Base-by-base conservation (phyloP, 306 rosid genomes). In the Clitoria ternatea region DNA sequence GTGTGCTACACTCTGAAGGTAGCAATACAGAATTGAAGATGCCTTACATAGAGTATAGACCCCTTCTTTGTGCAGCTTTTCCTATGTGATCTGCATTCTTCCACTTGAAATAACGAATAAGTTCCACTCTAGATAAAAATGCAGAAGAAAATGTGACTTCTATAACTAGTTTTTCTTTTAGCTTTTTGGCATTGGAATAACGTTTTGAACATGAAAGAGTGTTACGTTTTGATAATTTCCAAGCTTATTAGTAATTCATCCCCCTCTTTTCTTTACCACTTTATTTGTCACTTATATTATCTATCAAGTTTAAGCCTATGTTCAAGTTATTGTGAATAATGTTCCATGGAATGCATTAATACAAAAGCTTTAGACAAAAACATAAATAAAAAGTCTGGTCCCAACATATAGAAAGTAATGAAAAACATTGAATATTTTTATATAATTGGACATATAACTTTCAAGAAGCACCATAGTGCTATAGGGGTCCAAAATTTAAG, bases 311-410 rank as follows among this genome's bases (percentile, higher is more conserved):
- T n/a, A n/a, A n/a, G n/a, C n/a, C n/a, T n/a, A n/a, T n/a, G n/a
- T n/a, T n/a, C n/a, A n/a, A n/a, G n/a, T n/a, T n/a, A n/a, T n/a
- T 24, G 48, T 19, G 64, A 15, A 36, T 37, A 49, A 22, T 52
- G 27, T 8, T 14, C 17, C 37, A 22, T 8, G 1, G 37, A 57
- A 27, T 32, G 53, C 49, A 70, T 39, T 14, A n/a, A n/a, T n/a
- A 27, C 29, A 62, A 69, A 77, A 49, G 53, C 37, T 40, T 29
- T 61, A 6, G 1, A 54, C 39, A 62, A 15, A 39, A 44, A 45
- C n/a, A n/a, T n/a, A n/a, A n/a, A n/a, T n/a, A n/a, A n/a, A 66
- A 59, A 4, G 17, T 43, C 3, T 66, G 72, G 75, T 60, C 71
- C 64, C 65, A 36, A 8, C 8, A 6, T 35, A 27, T 24, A 4